A percentile compares a stretch with the other conserved stretches of the same genome.
These are phyloP conservation scores for Cladosporium sp. DNA, from an alignment of 2,329 filamentous ascomycete species.

Conservation along the genomic window DNA sequence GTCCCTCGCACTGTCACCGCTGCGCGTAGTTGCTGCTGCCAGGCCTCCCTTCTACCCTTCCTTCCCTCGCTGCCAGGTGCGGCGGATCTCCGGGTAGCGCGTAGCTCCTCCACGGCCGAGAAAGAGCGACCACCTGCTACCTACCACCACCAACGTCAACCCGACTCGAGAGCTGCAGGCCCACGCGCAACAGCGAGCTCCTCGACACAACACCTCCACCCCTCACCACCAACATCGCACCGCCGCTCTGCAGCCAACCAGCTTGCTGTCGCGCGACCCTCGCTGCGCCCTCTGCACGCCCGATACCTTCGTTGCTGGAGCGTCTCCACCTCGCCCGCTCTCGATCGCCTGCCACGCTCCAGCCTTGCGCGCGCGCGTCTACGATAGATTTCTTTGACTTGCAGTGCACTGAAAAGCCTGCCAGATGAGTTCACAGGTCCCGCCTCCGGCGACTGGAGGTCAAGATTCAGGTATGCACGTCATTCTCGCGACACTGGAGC, in stretches of 20 bases:
- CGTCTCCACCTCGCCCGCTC: background rate
- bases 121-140: slow-evolving; percentile 15
- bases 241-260: background rate
- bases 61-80: background rate
- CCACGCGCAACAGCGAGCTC: background rate
- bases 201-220: background rate
- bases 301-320: background rate
- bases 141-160: slow-evolving; percentile 10
- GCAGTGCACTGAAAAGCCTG: slow-evolving; percentile 12
- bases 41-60: background rate
- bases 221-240: background rate
- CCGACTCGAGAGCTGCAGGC: slow-evolving; percentile 6
- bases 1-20: slow-evolving; percentile 6
- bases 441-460: slow-evolving; percentile 30
- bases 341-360: background rate
- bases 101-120: slow-evolving; percentile 13
- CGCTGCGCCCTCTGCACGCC: slow-evolving; percentile 1
- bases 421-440: slow-evolving; percentile 34
- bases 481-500: background rate
- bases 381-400: background rate
- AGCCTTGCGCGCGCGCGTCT: slow-evolving; percentile 17
- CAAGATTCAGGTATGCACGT: slow-evolving; percentile 29
- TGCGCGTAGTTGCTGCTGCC: slow-evolving; percentile 1
- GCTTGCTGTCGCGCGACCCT: background rate
- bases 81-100: background rate